Evolutionary conservation across 2,329 filamentous ascomycete genomes (phyloP).

Genomic region (Cercospora beticola): DNA sequence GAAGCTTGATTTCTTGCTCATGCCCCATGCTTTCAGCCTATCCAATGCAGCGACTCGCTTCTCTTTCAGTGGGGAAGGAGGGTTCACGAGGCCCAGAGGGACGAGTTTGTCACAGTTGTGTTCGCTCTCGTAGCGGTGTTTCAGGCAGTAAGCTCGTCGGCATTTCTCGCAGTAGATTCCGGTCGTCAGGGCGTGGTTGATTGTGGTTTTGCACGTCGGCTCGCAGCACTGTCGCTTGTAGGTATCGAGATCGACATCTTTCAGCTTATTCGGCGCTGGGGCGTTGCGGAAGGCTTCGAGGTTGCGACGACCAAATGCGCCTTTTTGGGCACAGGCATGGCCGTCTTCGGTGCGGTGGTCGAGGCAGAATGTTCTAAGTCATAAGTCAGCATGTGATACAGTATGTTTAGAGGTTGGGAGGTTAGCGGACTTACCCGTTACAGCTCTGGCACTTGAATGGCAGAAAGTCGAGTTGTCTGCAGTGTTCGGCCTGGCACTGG

Average conservation of each 20-base stretch:
- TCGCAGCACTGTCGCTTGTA: constrained; percentile 69
- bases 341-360: constrained; percentile 86
- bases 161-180: constrained; percentile 71
- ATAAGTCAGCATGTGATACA: neutral
- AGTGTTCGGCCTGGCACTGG: constrained; percentile 89
- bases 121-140: constrained; percentile 73
- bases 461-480: constrained; percentile 92
- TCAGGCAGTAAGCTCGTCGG: constrained; percentile 73
- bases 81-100: constrained; percentile 55
- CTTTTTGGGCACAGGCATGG: constrained; percentile 66
- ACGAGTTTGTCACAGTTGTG: constrained; percentile 78
- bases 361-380: constrained; percentile 65
- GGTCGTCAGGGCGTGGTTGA: constrained; percentile 66
- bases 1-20: constrained; percentile 56
- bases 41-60: constrained; percentile 73
- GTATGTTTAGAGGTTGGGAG: neutral
- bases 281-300: constrained; percentile 40
- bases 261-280: constrained; percentile 23
- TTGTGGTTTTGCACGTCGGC: constrained; percentile 65
- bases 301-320: constrained; percentile 58
- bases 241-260: constrained; percentile 52
- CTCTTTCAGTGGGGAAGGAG: constrained; percentile 54
- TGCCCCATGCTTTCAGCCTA: constrained; percentile 76
- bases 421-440: constrained; percentile 48
- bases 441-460: constrained; percentile 94